Evolutionary conservation across 2,329 filamentous ascomycete species (phyloP).

Genomic region (Lasiodiplodia sp.): DNA sequence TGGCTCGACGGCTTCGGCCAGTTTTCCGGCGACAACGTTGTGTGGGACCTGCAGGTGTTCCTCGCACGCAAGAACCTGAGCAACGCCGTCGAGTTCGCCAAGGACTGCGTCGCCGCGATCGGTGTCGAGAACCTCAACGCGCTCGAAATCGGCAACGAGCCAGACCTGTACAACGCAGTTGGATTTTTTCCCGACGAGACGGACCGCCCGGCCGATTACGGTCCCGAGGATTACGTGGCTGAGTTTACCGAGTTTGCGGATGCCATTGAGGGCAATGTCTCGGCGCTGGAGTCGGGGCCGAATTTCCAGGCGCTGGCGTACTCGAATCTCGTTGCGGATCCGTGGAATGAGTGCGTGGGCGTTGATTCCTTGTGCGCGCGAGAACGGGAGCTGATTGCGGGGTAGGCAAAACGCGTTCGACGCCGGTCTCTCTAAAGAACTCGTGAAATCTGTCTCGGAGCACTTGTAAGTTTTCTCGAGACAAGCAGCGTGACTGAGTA

Average conservation of each 20-base stretch:
- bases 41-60: constrained; percentile 19
- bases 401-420: constrained; percentile 9
- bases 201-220: not conserved
- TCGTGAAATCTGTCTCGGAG: constrained; percentile 16
- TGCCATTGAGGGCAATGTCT: not conserved
- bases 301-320: constrained; percentile 16
- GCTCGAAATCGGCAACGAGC: constrained; percentile 21
- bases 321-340: constrained; percentile 19
- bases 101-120: constrained; percentile 18
- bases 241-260: not conserved
- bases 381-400: not conserved
- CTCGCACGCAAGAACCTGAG: constrained; percentile 18
- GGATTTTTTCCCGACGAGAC: not conserved
- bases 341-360: constrained; percentile 7
- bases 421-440: constrained; percentile 1
- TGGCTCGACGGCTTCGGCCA: constrained; percentile 9
- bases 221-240: not conserved
- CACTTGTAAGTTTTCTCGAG: not conserved
- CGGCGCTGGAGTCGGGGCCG: not conserved
- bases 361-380: not conserved
- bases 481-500: not conserved
- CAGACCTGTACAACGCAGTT: constrained; percentile 10
- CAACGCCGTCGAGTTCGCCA: constrained; percentile 11
- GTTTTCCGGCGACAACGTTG: not conserved
- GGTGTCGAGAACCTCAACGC: not conserved